Base-by-base conservation (phyloP, 2,329 filamentous ascomycete genomes). In the Beauveria sp. region DNA sequence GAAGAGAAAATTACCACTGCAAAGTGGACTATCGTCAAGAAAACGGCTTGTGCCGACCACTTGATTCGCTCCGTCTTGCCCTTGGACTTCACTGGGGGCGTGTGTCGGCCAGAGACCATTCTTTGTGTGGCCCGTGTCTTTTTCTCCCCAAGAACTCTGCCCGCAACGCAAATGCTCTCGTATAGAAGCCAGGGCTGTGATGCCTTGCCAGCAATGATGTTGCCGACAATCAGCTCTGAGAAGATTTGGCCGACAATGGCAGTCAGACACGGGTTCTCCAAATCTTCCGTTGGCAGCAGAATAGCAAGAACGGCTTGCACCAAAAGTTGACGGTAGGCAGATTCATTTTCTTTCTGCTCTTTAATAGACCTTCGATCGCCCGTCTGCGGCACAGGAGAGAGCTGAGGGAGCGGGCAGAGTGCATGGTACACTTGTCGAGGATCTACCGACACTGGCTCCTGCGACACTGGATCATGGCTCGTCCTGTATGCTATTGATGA, bases 151-250 rank as follows among this genome's bases (percentile, higher is more conserved):
- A 73, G 62, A 49, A 78, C 69, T 65, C 76, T 76, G n/a, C 80
- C 82, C 64, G 88, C 75, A 71, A 93, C 96, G 67, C 87, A 88
- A 64, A 96, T 83, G 62, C 85, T 83, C 72, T 96, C 92, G 85
- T 89, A 96, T 66, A 98, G 75, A 69, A 97, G 83, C 90, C 91
- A 96, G 26, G 90, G 90, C 75, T 98, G 88, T 67, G 89, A 91
- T 46, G 89, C 82, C 72, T 89, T 96, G 69, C 88, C 89, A 68
- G 87, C 86, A 68, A 97, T 80, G 62, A 89, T 83, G 67, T 91
- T 92, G 65, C 91, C 91, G 66, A 99, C 80, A 65, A 98, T 90
- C 72, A 96, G 86, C 74, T 97, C 92, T 7, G 92, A 90, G 64
- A 98, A 81, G 66, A 98, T 89, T 75, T 97, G 91, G 60, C 87